Conservation (phyloP, 305 asterid species). For the Ilex paraguariensis region DNA sequence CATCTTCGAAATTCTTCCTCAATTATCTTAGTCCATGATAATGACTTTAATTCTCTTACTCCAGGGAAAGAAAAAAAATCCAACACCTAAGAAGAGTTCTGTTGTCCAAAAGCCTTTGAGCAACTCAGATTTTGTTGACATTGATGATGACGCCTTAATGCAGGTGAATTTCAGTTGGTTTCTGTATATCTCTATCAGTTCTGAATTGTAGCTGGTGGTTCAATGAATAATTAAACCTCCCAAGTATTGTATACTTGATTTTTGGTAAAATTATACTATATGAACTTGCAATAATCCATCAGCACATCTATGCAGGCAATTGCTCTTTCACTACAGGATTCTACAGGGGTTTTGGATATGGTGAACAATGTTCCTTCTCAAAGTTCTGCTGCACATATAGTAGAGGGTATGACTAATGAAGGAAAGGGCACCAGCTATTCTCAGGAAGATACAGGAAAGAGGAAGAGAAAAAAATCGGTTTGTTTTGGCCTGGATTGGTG, state of each 20-base stretch:
- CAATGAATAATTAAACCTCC: no score
- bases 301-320: conserved; percentile 49
- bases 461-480: conserved; percentile 66
- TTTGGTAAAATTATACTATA: no score
- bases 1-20: no score
- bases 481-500: conserved; percentile 23
- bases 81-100: conserved; percentile 41
- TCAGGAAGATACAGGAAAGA: conserved; percentile 43
- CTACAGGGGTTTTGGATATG: conserved; percentile 28
- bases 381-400: conserved; percentile 17
- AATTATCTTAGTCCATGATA: no score
- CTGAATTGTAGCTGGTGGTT: no score
- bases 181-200: background rate
- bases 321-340: conserved; percentile 69
- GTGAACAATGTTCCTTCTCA: conserved; percentile 23
- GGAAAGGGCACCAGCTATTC: conserved; percentile 22
- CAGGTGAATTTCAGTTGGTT: conserved; percentile 32
- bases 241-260: no score
- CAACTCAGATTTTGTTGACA: conserved; percentile 54
- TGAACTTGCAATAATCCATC: background rate
- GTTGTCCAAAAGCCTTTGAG: conserved; percentile 21
- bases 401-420: conserved; percentile 15
- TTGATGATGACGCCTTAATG: conserved; percentile 53
- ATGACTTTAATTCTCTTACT: conserved; percentile 10
- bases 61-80: conserved; percentile 44